Conservation (phyloP, 2,329 filamentous ascomycete genomes). For the Aspergillus costaricaensis region DNA sequence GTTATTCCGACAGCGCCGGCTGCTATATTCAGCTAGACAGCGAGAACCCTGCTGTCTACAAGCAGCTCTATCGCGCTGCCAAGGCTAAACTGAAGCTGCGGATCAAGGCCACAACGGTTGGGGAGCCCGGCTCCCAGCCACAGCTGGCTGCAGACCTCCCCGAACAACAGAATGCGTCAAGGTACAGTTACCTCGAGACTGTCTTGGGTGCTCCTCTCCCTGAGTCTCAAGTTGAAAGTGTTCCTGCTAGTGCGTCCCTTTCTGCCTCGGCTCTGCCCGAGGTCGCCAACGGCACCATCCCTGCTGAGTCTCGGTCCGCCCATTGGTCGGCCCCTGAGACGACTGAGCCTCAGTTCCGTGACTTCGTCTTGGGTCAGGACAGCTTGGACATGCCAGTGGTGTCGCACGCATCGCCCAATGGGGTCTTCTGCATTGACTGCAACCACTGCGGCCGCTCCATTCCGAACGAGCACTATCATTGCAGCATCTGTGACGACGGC, state of each 20-base stretch:
- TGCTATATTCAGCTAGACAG: constrained; percentile 78
- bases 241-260: constrained; percentile 13
- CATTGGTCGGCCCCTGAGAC: constrained; percentile 12
- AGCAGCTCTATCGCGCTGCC: constrained; percentile 92
- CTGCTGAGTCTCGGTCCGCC: constrained; percentile 11
- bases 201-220: constrained; percentile 39
- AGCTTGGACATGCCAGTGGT: constrained; percentile 35
- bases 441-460: constrained; percentile 83
- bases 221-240: constrained; percentile 18
- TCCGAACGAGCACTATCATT: constrained; percentile 85
- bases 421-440: constrained; percentile 83
- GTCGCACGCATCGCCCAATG: constrained; percentile 36
- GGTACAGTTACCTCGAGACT: constrained; percentile 47
- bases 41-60: constrained; percentile 80
- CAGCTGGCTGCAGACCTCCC: constrained; percentile 14
- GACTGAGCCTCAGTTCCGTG: constrained; percentile 25
- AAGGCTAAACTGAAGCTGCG: constrained; percentile 98
- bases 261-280: constrained; percentile 12
- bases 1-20: constrained; percentile 90
- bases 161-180: constrained; percentile 25
- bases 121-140: constrained; percentile 23
- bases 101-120: constrained; percentile 66
- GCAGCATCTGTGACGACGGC: constrained; percentile 86
- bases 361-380: constrained; percentile 32
- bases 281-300: constrained; percentile 8